Base-by-base conservation (phyloP, 345 rosid genomes). In the Murraya koenigii region DNA sequence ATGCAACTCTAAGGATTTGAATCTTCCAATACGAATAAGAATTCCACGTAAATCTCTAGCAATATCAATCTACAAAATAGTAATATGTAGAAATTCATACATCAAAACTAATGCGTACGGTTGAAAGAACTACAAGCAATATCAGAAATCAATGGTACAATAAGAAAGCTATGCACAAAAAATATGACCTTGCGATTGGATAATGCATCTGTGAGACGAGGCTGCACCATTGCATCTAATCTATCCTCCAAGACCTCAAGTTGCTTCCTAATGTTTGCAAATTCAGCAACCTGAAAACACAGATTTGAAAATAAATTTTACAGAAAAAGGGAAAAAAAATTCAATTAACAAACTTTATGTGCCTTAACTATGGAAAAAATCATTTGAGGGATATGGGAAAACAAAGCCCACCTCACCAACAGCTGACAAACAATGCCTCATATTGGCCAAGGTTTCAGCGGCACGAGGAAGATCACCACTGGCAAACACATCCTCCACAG, bases 401-500 rank as follows among this genome's bases (percentile, higher is more conserved):
- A 69, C 7, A 73, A 73, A 44, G 49, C 49, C 67, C 79, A 93
- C 99, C 97, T 96, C 99, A 22, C 99, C 99, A 19, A 96, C 98
- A 70, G 98, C 99, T 80, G 99, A 91, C 82, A 96, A 80, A 84
- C 99, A 96, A 86, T 92, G 97, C 85, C 95, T 91, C 99, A 96
- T 96, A 84, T 91, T 94, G 74, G 99, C 95, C 92, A 96, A 89
- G 75, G 99, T 96, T 82, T 96, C 98, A 19, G 99, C 99, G 59
- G 99, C 99, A 38, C 92, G 94, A 71, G 98, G 97, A 88, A 96
- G 97, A 86, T 96, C 99, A 3, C 99, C 97, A 17, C 97, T 94
- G 52, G 97, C 93, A 82, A 96, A 96, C 19, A 96, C 98, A 88
- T 92, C 98, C 87, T 96, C 99, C 55, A 96, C 99, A 1, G 98